Conservation (phyloP, 2,329 filamentous ascomycete genomes). For the Pleoardoris graminearum region DNA sequence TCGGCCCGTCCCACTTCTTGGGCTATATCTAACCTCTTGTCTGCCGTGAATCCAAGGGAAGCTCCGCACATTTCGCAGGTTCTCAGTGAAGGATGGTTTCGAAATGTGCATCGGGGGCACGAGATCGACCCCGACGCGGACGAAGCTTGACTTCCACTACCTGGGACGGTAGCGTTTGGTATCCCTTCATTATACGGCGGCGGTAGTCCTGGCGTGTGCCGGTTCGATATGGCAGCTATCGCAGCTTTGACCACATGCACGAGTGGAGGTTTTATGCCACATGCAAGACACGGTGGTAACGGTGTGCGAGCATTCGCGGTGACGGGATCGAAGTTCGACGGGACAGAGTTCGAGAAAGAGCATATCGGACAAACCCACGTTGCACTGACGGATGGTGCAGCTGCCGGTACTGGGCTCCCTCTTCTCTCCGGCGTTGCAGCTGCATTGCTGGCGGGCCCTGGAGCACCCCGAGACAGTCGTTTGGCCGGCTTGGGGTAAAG, state of each 20-base stretch:
- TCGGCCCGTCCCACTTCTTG: conserved; percentile 59
- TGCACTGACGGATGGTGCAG: conserved; percentile 61
- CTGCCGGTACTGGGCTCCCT: conserved; percentile 49
- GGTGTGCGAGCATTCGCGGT: conserved; percentile 78
- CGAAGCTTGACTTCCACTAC: conserved; percentile 1
- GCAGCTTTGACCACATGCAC: conserved; percentile 83
- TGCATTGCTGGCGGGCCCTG: conserved; percentile 48
- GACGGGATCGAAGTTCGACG: conserved; percentile 88
- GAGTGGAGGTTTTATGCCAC: conserved; percentile 88
- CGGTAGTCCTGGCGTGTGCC: conserved; percentile 43
- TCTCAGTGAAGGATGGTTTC: conserved; percentile 84
- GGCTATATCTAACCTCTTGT: conserved; percentile 48
- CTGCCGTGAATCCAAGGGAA: conserved; percentile 62
- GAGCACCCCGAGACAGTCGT: conserved; percentile 59
- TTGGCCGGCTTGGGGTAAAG: conserved; percentile 80
- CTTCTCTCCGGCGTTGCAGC: conserved; percentile 40
- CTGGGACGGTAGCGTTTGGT: conserved; percentile 10
- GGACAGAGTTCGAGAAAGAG: conserved; percentile 89
- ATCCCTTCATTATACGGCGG: conserved; percentile 42
- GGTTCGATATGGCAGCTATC: conserved; percentile 71
- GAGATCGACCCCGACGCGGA: conserved; percentile 24
- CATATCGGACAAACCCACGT: conserved; percentile 98
- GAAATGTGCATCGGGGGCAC: conserved; percentile 90
- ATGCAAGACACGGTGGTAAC: conserved; percentile 84
- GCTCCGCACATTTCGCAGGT: conserved; percentile 92